Evolutionary conservation across 306 rosid genomes (phyloP), one percentile per base, ranked within the genome.

Genomic region (Dryas drummondii): DNA sequence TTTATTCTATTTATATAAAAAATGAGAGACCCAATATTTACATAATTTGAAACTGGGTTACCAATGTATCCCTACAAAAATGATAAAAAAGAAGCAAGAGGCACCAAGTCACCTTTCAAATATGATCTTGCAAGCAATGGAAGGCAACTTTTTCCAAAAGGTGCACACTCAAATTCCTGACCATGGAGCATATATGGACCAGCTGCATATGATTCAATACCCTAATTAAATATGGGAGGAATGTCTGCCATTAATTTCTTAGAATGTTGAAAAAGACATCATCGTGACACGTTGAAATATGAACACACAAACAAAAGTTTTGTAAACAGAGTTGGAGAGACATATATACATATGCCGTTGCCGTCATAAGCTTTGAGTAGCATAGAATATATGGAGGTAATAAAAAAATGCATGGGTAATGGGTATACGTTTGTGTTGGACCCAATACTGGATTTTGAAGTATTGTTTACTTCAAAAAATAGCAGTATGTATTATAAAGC

Each of bases 211-310:
- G 37, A 32, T 32, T 1, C 2, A 32, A 32, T 32, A 1, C 37
- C 37, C 37, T 32, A 32, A 2, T 32, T 32, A 32, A 45, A 62
- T 9, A 45, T 1, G 56, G 17, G 48, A 17, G 37, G 73, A 71
- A 71, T 72, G 68, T 72, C 72, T 55, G 73, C 68, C 74, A 72
- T 65, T 41, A 65, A 46, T n/a, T 46, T 19, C 26, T 64, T 64
- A 45, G 61, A 65, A 79, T 65, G 78, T 56, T 72, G 53, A 78
- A 65, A 40, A 13, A 16, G 22, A 51, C 44, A 48, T 47, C 32
- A 6, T 2, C 37, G 1, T 32, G 37, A 32, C 19, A 1, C 66
- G 10, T 72, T 11, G 13, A 72, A 58, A 59, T 72, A 16, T 27
- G 76, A 58, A 58, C 37, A 5, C 70, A 57, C 17, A 71, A 19